Evolutionary conservation across 192 early-diverging fungal species (phyloP), one percentile per base, ranked within the genome.

Genomic region (Coemansia sp.): DNA sequence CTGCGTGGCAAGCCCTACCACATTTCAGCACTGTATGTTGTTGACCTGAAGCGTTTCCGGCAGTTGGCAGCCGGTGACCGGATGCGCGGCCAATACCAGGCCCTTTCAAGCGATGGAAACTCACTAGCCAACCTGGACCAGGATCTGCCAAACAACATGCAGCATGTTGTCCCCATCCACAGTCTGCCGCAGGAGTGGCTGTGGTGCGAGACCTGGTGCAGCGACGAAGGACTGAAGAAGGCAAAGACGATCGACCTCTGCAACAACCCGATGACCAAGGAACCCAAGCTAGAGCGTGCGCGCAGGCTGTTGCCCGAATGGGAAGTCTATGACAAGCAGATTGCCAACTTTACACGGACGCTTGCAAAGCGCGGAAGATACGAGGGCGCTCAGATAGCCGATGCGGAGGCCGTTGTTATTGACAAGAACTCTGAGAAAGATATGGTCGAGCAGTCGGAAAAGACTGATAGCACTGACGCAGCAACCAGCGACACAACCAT

Each of bases 181-280:
- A 95, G 93, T 3, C 73, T 98, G 72, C 94, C 95, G 2, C 94
- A 97, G 71, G 95, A 96, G 58, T 98, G 96, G 96, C 82, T 99
- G 51, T 99, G 97, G 97, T 99, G 97, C 69, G 94, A 97, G 77
- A 99, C 97, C 7, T 99, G 97, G 97, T 99, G 97, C 74, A 88
- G 90, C 30, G 93, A 97, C 68, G 87, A 85, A 55, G 86, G 85
- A 4, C 68, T 97, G 46, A 85, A 84, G n/a, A 88, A 59, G 15
- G 97, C 97, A 4, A 96, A 95, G 77, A 97, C 97, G 0, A 99
- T 99, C 63, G 97, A 99, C 83, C 82, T 99, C 89, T 99, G 97
- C 85, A 99, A 99, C 70, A 97, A 99, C 79, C 97, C 97, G 2
- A 82, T 97, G 73, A 99, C 95, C 7, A 97, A 96, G 74, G 97